Percentiles rank a stretch among this genome's conserved stretches.
Evolutionary conservation across 2,329 filamentous ascomycete genomes (phyloP).

Genomic region (Alternaria sp.): DNA sequence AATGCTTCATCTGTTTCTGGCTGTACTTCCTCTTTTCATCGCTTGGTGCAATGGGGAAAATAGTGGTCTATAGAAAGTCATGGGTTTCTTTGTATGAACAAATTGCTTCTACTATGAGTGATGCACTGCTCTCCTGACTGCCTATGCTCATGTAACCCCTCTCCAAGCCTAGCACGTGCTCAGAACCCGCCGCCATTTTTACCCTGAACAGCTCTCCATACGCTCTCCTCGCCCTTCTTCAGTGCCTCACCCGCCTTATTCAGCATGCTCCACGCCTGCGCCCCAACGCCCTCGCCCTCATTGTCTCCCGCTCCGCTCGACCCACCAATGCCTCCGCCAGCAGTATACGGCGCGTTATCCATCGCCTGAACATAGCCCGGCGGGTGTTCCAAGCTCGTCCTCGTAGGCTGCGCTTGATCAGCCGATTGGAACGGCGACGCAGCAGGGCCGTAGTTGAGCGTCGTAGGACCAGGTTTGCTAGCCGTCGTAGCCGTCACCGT

Average conservation of each 20-base stretch:
- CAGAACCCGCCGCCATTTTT: constrained; percentile 22
- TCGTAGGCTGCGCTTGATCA: constrained; percentile 16
- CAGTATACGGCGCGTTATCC: constrained; percentile 48
- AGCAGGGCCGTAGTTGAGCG: constrained; percentile 47
- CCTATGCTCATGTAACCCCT: background rate
- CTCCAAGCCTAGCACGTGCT: background rate
- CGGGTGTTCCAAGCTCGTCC: constrained; percentile 50
- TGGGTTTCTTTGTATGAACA: constrained; percentile 36
- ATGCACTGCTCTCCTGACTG: background rate
- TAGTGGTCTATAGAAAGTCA: constrained; percentile 48
- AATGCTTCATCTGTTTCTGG: constrained; percentile 47
- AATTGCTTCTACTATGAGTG: constrained; percentile 1
- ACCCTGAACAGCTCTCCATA: constrained; percentile 43
- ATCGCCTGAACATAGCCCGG: constrained; percentile 57
- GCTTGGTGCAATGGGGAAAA: constrained; percentile 48
- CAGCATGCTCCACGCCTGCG: constrained; percentile 43
- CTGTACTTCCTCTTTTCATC: constrained; percentile 44
- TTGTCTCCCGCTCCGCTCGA: constrained; percentile 23
- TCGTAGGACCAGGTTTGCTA: constrained; percentile 45
- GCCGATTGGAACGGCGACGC: constrained; percentile 34
- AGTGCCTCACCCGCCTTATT: constrained; percentile 46
- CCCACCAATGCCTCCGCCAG: constrained; percentile 48
- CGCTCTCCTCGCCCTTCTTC: constrained; percentile 46
- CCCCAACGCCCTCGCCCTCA: constrained; percentile 33
- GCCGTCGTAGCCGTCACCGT: constrained; percentile 39